phyloP scores from a whole-genome alignment of 208 protist species.

The Porcisia hertigi region DNA sequence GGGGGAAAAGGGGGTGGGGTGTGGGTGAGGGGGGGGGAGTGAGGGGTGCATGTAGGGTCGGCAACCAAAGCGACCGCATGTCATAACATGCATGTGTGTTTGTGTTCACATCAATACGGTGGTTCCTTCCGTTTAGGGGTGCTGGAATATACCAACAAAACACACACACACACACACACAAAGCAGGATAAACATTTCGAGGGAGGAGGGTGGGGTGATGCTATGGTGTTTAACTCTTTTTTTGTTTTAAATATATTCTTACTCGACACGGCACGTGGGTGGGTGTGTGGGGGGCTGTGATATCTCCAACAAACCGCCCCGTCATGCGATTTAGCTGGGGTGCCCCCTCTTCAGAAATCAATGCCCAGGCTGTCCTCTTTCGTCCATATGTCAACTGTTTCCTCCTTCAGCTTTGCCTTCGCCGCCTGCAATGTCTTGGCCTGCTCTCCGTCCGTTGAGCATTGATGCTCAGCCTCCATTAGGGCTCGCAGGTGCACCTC shows the following conservation, averaged over 20 bases:
- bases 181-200: background rate
- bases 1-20: no score
- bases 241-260: no score
- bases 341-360: slow-evolving; percentile 22
- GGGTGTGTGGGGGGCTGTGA: no score
- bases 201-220: background rate
- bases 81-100: no score
- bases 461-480: slow-evolving; percentile 32
- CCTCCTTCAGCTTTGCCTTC: slow-evolving; percentile 35
- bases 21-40: no score
- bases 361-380: slow-evolving; percentile 35
- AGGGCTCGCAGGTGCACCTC: slow-evolving; percentile 41
- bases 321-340: background rate
- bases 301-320: background rate
- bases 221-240: background rate
- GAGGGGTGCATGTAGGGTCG: no score
- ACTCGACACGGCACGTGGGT: no score
- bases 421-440: slow-evolving; percentile 39
- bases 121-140: background rate
- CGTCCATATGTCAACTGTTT: slow-evolving; percentile 31
- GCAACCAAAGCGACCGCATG: no score
- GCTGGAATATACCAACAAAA: background rate
- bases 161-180: background rate
- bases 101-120: background rate
- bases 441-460: slow-evolving; percentile 38